phyloP scores from a whole-genome alignment of 2,329 filamentous ascomycete species.

The Cladobotryum mycophilum region DNA sequence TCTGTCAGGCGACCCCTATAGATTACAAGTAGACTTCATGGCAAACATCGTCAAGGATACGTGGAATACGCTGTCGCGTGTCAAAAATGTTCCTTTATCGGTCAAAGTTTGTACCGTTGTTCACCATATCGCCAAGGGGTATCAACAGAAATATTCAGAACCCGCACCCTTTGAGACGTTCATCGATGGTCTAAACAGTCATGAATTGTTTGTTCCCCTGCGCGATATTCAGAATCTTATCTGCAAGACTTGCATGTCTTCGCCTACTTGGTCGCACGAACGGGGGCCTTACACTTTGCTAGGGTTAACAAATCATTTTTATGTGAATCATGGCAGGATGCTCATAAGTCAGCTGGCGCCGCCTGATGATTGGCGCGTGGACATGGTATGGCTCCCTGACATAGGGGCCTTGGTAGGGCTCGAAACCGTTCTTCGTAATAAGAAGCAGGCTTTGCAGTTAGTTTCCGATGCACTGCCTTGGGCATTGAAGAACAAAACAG shows the following conservation, averaged over 20 bases:
- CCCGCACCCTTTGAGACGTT: slow-evolving; percentile 53
- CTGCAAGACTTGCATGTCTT: slow-evolving; percentile 48
- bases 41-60: slow-evolving; percentile 50
- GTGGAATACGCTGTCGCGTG: slow-evolving; percentile 54
- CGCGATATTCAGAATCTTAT: slow-evolving; percentile 44
- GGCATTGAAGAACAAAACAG: slow-evolving; percentile 19
- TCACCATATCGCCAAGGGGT: slow-evolving; percentile 54
- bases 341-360: slow-evolving; percentile 11
- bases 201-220: slow-evolving; percentile 51
- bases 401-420: slow-evolving; percentile 25
- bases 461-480: slow-evolving; percentile 34
- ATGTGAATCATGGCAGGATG: slow-evolving; percentile 33
- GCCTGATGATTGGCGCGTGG: slow-evolving; percentile 36
- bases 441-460: slow-evolving; percentile 28
- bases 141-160: slow-evolving; percentile 50
- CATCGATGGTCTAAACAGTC: slow-evolving; percentile 50
- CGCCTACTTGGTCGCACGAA: slow-evolving; percentile 24
- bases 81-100: slow-evolving; percentile 56
- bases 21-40: slow-evolving; percentile 45
- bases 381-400: slow-evolving; percentile 41
- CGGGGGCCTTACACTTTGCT: slow-evolving; percentile 48
- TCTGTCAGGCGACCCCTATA: slow-evolving; percentile 25
- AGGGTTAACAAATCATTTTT: slow-evolving; percentile 54
- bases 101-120: slow-evolving; percentile 59
- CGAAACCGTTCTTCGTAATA: slow-evolving; percentile 21